Conservation (phyloP, 805 yeast species). For the Lipomyces sp. region DNA sequence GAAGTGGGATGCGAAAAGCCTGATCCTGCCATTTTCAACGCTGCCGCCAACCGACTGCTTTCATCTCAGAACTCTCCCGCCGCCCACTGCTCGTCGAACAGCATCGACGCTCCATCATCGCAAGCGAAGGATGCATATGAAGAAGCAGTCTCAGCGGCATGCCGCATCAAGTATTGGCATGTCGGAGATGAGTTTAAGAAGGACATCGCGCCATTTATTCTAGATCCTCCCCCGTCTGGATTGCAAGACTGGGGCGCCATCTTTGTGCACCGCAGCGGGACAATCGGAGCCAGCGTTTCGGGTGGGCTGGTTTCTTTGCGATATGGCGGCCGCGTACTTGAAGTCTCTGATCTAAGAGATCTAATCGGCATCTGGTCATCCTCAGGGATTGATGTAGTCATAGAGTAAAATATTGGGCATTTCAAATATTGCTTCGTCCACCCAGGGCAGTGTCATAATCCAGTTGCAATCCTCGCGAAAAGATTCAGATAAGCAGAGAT, state of each 20-base stretch:
- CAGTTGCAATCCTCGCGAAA: no score
- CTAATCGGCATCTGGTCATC: not conserved
- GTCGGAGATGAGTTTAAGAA: slow-evolving; percentile 24
- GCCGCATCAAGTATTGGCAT: slow-evolving; percentile 15
- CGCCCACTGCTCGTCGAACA: not conserved
- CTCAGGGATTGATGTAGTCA: no score
- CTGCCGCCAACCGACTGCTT: slow-evolving; percentile 12
- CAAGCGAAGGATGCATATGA: not conserved
- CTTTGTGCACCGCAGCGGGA: not conserved
- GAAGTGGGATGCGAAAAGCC: slow-evolving; percentile 28
- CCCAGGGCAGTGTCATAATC: no score
- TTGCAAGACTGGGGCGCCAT: slow-evolving; percentile 15
- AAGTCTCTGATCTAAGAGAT: not conserved
- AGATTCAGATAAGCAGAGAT: no score
- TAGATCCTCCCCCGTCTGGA: no score
- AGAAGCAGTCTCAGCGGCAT: not conserved
- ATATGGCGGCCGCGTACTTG: not conserved
- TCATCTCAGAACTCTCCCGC: slow-evolving; percentile 17
- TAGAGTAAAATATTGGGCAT: no score
- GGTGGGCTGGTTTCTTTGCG: not conserved
- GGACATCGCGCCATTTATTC: slow-evolving; percentile 14
- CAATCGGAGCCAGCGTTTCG: not conserved
- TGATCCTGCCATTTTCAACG: slow-evolving; percentile 15
- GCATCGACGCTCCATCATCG: not conserved
- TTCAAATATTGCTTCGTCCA: no score